Base-by-base conservation (phyloP, 2,329 filamentous ascomycete genomes). In the Cryphonectria parasitica region DNA sequence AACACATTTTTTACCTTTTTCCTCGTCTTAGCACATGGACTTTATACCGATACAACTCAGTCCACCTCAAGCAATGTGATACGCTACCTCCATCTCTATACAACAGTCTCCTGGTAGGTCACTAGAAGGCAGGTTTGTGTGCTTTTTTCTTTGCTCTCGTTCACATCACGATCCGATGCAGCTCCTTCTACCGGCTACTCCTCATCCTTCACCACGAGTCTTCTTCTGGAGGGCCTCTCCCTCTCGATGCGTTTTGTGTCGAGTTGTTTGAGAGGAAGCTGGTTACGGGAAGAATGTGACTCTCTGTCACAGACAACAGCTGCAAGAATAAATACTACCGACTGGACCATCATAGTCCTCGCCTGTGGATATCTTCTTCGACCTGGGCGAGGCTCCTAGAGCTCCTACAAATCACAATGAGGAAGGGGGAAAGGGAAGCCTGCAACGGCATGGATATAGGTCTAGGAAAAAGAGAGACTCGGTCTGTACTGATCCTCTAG, bases 301-400 rank as follows among this genome's bases (percentile, higher is more conserved):
- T 25, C 36, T 49, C 10, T 31, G 64, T 69, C 58, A 58, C 56
- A 64, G 64, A 65, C 61, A 58, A 62, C 43, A 71, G 74, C 74
- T 79, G 78, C 78, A 70, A 79, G 77, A 78, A 65, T 69, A 74
- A 77, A 66, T 54, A 45, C 54, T 66, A 63, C 66, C 58, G 43
- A 25, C 41, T 73, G 78, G 77, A 77, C 77, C 77, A 76, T 79
- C 78, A 79, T 79, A 79, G 78, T 79, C 77, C 78, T 71, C 77
- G 77, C 69, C 75, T 74, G 75, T 74, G 72, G 69, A 70, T 71
- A 74, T 74, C 69, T 74, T 56, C 71, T 54, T 73, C 72, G 68
- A 77, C 76, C 74, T 75, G 73, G 76, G 75, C 75, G 77, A 75
- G 78, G 77, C 78, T 79, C 78, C 78, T 75, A 75, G 75, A 72